These are phyloP conservation scores for Lasiodiplodia gonubiensis DNA, from an alignment of 2,329 filamentous ascomycete genomes.

Conservation along the genomic window DNA sequence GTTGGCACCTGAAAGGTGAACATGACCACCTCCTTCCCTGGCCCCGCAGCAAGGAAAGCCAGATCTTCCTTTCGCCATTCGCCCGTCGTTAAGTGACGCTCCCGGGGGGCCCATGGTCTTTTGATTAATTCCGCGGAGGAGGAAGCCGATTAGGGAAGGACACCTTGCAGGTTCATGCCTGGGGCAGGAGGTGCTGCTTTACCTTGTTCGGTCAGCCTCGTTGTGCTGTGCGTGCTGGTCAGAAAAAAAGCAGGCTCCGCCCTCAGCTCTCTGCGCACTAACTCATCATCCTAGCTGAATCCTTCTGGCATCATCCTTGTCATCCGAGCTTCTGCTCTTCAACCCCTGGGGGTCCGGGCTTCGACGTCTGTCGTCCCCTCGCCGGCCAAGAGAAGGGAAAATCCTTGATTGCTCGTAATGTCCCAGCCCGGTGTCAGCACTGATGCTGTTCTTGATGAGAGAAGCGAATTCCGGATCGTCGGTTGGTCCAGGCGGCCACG, in stretches of 20 bases:
- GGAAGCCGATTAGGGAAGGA: constrained; percentile 2
- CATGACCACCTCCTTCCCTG: background rate
- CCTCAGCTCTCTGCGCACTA: background rate
- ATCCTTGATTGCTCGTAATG: background rate
- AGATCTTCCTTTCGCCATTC: background rate
- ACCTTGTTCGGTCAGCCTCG: constrained; percentile 11
- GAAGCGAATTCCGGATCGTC: constrained; percentile 13
- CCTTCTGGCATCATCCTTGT: constrained; percentile 11
- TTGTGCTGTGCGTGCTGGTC: no score
- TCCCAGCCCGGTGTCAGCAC: background rate
- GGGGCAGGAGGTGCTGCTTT: constrained; percentile 8
- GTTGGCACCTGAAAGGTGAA: background rate
- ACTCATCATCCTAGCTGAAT: background rate
- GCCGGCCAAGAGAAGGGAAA: background rate
- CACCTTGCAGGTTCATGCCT: background rate
- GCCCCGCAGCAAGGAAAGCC: background rate
- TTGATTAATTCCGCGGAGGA: constrained; percentile 25
- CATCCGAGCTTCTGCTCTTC: background rate
- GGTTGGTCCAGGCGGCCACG: constrained; percentile 19
- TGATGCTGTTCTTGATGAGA: background rate
- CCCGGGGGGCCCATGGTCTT: background rate
- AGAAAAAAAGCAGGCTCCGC: constrained; percentile 2
- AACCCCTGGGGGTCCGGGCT: background rate
- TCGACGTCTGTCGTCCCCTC: background rate
- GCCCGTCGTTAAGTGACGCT: background rate